Conservation (phyloP, 345 rosid species). For the Ailanthus altissimus region DNA sequence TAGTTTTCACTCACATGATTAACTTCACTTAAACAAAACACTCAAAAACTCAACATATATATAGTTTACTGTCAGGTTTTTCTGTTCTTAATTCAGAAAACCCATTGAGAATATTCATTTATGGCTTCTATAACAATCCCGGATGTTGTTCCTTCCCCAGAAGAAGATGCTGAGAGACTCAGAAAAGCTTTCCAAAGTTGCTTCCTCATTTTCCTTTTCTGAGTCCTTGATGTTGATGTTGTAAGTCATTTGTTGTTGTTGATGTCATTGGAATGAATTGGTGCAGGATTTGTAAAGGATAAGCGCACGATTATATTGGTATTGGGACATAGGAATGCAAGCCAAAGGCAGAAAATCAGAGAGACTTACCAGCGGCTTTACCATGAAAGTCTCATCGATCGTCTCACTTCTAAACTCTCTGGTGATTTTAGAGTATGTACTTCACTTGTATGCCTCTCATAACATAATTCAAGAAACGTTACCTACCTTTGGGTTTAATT, state of each 20-base stretch:
- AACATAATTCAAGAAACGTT: too few relatives aligned
- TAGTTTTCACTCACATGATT: too few relatives aligned
- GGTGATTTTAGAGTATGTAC: conserved; percentile 73
- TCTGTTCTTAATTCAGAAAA: neutral
- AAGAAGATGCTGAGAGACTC: conserved; percentile 61
- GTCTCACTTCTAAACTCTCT: conserved; percentile 64
- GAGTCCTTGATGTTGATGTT: neutral
- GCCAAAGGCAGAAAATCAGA: conserved; percentile 66
- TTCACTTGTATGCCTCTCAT: too few relatives aligned
- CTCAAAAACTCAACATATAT: neutral
- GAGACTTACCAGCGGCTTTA: conserved; percentile 64
- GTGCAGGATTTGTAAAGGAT: conserved; percentile 74
- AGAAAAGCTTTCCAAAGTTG: conserved; percentile 69
- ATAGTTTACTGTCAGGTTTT: neutral
- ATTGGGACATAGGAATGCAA: conserved; percentile 71
- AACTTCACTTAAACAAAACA: conserved; percentile 3
- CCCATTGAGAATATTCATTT: neutral
- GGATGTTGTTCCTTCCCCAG: conserved; percentile 64
- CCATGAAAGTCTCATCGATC: conserved; percentile 58
- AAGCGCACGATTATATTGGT: conserved; percentile 58
- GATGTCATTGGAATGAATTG: neutral
- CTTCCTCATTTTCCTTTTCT: neutral
- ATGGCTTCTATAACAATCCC: conserved; percentile 67
- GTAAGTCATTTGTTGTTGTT: neutral
- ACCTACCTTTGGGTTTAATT: too few relatives aligned